Evolutionary conservation across 2,329 filamentous ascomycete genomes (phyloP).

Genomic region (Reticulascus tulasneorum): DNA sequence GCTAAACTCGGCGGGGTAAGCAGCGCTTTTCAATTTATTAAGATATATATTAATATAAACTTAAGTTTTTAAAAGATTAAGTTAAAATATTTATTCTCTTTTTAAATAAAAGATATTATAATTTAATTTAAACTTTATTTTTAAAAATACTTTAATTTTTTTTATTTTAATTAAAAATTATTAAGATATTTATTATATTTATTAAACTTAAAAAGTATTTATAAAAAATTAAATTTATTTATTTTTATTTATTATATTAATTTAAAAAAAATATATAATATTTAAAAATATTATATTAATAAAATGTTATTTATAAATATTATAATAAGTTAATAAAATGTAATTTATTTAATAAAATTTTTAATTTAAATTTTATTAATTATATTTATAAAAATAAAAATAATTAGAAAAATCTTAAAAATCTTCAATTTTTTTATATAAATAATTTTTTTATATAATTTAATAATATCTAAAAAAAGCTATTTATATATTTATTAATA

Average conservation of each 20-base stretch:
- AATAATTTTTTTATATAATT: neutral
- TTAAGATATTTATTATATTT: neutral
- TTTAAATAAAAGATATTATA: constrained; percentile 3
- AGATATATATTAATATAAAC: constrained; percentile 1
- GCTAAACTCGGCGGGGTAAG: no score
- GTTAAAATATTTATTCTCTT: constrained; percentile 1
- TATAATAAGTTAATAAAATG: neutral
- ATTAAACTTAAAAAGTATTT: neutral
- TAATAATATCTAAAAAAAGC: constrained; percentile 1
- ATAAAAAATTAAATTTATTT: neutral
- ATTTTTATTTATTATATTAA: neutral
- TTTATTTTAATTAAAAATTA: neutral
- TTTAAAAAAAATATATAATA: neutral
- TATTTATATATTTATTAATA: neutral
- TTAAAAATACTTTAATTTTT: neutral
- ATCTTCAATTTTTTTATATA: neutral
- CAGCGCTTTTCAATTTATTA: no score
- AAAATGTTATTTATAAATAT: neutral
- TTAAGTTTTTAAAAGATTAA: neutral
- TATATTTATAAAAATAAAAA: neutral
- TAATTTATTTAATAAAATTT: neutral
- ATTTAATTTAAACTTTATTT: constrained; percentile 1
- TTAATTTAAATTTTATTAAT: neutral
- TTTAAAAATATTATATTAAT: neutral
- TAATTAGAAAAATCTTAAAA: neutral